A percentile compares a stretch with the other conserved stretches of the same genome.
These are phyloP conservation scores for Boletus mariae DNA, from an alignment of 1,284 basidiomycete species.

Conservation along the genomic window DNA sequence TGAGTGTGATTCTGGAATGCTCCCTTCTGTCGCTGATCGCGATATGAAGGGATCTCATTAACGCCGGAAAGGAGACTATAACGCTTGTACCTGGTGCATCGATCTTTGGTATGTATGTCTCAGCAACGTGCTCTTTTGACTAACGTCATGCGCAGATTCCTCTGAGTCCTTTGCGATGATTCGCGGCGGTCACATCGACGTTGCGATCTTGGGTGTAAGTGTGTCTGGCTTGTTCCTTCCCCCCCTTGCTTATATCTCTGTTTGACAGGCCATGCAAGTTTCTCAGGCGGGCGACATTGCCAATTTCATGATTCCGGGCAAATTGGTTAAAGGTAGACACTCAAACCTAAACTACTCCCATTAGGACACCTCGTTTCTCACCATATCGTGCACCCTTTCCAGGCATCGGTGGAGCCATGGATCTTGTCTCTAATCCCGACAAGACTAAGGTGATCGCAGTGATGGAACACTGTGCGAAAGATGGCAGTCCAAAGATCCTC, in stretches of 20 bases:
- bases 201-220: conserved; percentile 80
- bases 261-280: conserved; percentile 84
- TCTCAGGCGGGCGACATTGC: conserved; percentile 91
- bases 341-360: background rate
- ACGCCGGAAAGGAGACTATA: conserved; percentile 95
- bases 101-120: conserved; percentile 67
- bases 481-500: conserved; percentile 86
- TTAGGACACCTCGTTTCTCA: conserved; percentile 4
- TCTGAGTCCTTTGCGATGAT: conserved; percentile 95
- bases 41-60: conserved; percentile 74
- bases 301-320: conserved; percentile 97
- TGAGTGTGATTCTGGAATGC: conserved; percentile 38
- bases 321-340: conserved; percentile 73
- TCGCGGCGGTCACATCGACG: conserved; percentile 92
- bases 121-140: background rate
- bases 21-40: conserved; percentile 1
- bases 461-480: conserved; percentile 89
- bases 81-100: conserved; percentile 91
- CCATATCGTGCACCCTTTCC: background rate
- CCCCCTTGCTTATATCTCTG: background rate
- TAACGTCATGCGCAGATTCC: conserved; percentile 49
- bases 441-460: conserved; percentile 85
- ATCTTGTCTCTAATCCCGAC: conserved; percentile 90
- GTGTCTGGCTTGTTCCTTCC: background rate
- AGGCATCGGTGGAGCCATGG: conserved; percentile 96